These are phyloP conservation scores for Alternaria burnsii DNA, from an alignment of 2,329 filamentous ascomycete species.

Conservation along the genomic window DNA sequence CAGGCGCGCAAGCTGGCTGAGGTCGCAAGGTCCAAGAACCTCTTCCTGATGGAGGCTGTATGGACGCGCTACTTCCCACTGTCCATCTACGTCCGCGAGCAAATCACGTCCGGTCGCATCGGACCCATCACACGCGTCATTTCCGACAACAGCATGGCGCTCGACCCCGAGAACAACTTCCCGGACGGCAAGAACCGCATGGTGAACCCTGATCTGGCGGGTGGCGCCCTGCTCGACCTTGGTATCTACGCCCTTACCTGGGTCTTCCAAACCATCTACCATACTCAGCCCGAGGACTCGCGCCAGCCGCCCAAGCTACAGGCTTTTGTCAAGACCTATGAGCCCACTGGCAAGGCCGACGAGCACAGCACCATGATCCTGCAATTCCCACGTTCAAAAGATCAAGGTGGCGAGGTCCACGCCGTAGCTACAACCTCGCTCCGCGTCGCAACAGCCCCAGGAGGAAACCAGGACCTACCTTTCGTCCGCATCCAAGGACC, in stretches of 20 bases:
- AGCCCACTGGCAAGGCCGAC: slow-evolving; percentile 76
- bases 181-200: slow-evolving; percentile 69
- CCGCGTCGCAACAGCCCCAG: slow-evolving; percentile 61
- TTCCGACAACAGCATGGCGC: slow-evolving; percentile 67
- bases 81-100: slow-evolving; percentile 76
- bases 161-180: slow-evolving; percentile 67
- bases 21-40: slow-evolving; percentile 73
- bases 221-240: slow-evolving; percentile 82
- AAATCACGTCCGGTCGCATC: slow-evolving; percentile 64
- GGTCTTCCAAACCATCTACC: slow-evolving; percentile 90
- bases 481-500: slow-evolving; percentile 82
- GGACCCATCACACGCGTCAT: slow-evolving; percentile 65
- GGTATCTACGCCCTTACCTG: slow-evolving; percentile 90
- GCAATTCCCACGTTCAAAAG: slow-evolving; percentile 70
- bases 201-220: slow-evolving; percentile 83
- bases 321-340: slow-evolving; percentile 74
- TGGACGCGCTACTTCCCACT: slow-evolving; percentile 92
- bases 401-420: slow-evolving; percentile 65
- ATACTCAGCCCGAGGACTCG: slow-evolving; percentile 69
- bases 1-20: slow-evolving; percentile 77
- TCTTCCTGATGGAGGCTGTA: slow-evolving; percentile 67
- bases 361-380: slow-evolving; percentile 81
- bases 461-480: slow-evolving; percentile 65
- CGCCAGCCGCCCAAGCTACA: slow-evolving; percentile 75
- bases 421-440: slow-evolving; percentile 69